phyloP scores from a whole-genome alignment of 176 grass and related monocot species.

The Lolium perenne region DNA sequence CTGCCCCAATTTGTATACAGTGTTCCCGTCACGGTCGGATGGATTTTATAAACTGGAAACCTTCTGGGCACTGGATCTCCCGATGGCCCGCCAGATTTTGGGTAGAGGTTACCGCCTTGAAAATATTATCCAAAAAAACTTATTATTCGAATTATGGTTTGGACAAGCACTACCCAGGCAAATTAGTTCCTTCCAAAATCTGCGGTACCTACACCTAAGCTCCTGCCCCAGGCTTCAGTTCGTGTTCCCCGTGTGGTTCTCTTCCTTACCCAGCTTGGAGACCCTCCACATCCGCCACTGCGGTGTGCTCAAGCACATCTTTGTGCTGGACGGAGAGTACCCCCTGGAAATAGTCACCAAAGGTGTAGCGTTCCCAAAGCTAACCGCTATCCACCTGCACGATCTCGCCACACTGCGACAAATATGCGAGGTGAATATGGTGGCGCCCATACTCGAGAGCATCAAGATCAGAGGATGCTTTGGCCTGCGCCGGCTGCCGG shows the following conservation, averaged over 20 bases:
- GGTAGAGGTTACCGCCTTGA: not conserved
- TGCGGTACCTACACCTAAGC: not conserved
- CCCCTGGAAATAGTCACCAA: not conserved
- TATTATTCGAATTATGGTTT: too few relatives aligned
- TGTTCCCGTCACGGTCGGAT: fast-evolving
- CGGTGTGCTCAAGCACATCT: not conserved
- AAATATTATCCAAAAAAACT: too few relatives aligned
- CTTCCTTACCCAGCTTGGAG: not conserved
- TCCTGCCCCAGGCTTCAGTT: constrained; percentile 33
- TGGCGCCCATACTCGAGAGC: not conserved
- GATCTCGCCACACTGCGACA: not conserved
- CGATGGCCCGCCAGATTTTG: constrained; percentile 1
- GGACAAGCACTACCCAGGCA: not conserved
- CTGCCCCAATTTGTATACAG: not conserved
- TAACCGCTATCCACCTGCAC: constrained; percentile 4
- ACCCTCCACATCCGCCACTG: constrained; percentile 42
- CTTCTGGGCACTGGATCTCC: constrained; percentile 28
- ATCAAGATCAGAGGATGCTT: not conserved
- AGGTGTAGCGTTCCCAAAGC: not conserved
- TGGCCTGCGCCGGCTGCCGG: not conserved
- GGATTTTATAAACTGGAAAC: not conserved
- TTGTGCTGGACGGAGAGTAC: fast-evolving
- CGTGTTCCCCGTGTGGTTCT: not conserved
- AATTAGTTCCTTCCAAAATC: fast-evolving
- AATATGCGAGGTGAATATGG: constrained; percentile 1